Percentiles rank a stretch among this genome's conserved stretches.
Evolutionary conservation across 768 basidiomycete species (phyloP).

Genomic region (Hemileccinum rubropunctum): DNA sequence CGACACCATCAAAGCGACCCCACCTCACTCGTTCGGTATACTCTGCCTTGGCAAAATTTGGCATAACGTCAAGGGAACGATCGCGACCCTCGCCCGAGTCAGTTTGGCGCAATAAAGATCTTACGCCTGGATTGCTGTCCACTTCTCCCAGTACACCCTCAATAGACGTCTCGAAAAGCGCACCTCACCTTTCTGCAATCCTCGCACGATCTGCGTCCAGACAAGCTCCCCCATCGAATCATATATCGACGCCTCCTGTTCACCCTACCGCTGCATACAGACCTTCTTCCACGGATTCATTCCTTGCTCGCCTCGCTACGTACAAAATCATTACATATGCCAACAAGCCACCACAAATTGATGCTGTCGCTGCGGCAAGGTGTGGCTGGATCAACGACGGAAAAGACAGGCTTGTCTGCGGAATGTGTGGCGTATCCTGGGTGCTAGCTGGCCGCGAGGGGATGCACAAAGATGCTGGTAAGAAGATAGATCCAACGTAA

Average conservation of each 20-base stretch:
- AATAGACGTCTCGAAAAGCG: slow-evolving; percentile 47
- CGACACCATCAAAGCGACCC: slow-evolving; percentile 51
- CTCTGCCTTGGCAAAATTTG: slow-evolving; percentile 77
- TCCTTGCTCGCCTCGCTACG: slow-evolving; percentile 70
- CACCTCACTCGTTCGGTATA: slow-evolving; percentile 62
- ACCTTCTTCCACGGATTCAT: slow-evolving; percentile 73
- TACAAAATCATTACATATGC: slow-evolving; percentile 79
- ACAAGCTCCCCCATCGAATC: slow-evolving; percentile 49
- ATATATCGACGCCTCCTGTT: slow-evolving; percentile 25
- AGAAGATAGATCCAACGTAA: slow-evolving; percentile 36
- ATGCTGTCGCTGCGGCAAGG: slow-evolving; percentile 77
- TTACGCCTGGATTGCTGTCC: not conserved
- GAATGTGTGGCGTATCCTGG: slow-evolving; percentile 71
- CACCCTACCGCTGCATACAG: slow-evolving; percentile 59
- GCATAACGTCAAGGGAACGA: slow-evolving; percentile 53
- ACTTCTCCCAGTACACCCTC: not conserved
- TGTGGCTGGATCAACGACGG: slow-evolving; percentile 86
- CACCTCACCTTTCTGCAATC: slow-evolving; percentile 71
- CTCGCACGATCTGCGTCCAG: slow-evolving; percentile 60
- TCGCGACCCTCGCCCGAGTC: slow-evolving; percentile 30
- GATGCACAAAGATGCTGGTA: slow-evolving; percentile 77
- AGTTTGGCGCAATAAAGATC: slow-evolving; percentile 6
- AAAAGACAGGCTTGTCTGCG: slow-evolving; percentile 75
- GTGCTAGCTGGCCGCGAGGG: slow-evolving; percentile 66
- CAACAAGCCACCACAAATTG: slow-evolving; percentile 69